Percentiles rank a stretch among this genome's conserved stretches.
These are phyloP conservation scores for Telopea speciosissima DNA, from an alignment of 177 flowering plant species.

Conservation along the genomic window DNA sequence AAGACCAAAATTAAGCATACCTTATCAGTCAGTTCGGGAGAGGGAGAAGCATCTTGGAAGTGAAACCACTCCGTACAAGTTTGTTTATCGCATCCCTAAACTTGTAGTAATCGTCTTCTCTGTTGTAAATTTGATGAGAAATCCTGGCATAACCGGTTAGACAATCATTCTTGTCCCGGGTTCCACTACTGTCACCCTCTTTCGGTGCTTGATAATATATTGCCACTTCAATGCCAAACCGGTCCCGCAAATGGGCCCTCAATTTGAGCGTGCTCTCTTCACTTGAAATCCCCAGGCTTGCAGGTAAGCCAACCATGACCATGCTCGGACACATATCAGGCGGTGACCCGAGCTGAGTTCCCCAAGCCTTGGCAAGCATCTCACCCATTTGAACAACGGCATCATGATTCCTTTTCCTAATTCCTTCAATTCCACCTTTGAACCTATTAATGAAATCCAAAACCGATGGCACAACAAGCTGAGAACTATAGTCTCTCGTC, in stretches of 20 bases:
- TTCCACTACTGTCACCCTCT: conserved; percentile 37
- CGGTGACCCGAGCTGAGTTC: conserved; percentile 65
- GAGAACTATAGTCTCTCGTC: too few species aligned
- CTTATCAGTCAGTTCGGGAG: too few species aligned
- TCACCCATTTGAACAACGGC: conserved; percentile 76
- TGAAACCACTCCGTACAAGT: too few species aligned
- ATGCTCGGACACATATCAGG: conserved; percentile 77
- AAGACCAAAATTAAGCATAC: too few species aligned
- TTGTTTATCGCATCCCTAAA: conserved; percentile 67
- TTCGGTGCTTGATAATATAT: conserved; percentile 44
- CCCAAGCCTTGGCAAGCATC: conserved; percentile 86
- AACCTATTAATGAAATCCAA: too few species aligned
- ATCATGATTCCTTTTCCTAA: too few species aligned
- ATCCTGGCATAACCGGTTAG: conserved; percentile 76
- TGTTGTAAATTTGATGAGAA: conserved; percentile 84
- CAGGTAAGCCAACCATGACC: conserved; percentile 85
- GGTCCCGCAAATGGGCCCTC: conserved; percentile 64
- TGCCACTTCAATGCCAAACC: conserved; percentile 65
- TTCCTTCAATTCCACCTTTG: too few species aligned
- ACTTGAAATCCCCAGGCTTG: conserved; percentile 53
- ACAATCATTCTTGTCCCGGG: conserved; percentile 4
- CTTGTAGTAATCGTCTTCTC: conserved; percentile 53
- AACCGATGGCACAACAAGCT: too few species aligned
- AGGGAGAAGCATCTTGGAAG: too few species aligned
- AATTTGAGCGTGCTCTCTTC: conserved; percentile 49